phyloP scores from a whole-genome alignment of 176 grass and related monocot species.

The Bothriochloa decipiens region DNA sequence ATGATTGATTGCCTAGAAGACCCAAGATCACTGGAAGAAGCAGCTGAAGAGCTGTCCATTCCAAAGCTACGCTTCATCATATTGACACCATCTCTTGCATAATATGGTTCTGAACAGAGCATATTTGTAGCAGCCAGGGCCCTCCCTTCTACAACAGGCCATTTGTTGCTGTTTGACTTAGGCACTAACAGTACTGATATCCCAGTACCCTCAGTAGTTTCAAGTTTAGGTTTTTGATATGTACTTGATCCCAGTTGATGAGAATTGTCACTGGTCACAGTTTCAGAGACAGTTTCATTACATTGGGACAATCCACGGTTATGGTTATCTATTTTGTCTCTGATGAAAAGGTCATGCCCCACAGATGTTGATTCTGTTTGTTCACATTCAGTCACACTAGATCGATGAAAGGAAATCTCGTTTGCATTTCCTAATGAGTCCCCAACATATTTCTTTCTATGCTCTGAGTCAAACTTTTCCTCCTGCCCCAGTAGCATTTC shows the following conservation, averaged over 20 bases:
- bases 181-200: slow-evolving; percentile 78
- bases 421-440: slow-evolving; percentile 30
- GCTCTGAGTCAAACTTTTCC: slow-evolving; percentile 19
- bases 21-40: slow-evolving; percentile 84
- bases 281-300: slow-evolving; percentile 39
- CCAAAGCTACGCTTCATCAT: slow-evolving; percentile 74
- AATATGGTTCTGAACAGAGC: slow-evolving; percentile 74
- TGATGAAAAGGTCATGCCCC: background rate
- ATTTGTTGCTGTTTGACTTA: slow-evolving; percentile 68
- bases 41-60: slow-evolving; percentile 67
- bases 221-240: slow-evolving; percentile 39
- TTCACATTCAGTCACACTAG: slow-evolving; percentile 31
- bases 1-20: slow-evolving; percentile 63
- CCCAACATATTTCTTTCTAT: slow-evolving; percentile 25
- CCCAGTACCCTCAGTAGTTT: slow-evolving; percentile 58
- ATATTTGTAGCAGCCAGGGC: slow-evolving; percentile 54
- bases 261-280: slow-evolving; percentile 38
- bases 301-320: slow-evolving; percentile 28
- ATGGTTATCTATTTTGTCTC: slow-evolving; percentile 38
- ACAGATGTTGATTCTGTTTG: slow-evolving; percentile 34
- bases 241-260: slow-evolving; percentile 45
- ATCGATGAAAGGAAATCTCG: slow-evolving; percentile 15
- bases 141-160: slow-evolving; percentile 62
- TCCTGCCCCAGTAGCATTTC: slow-evolving; percentile 47
- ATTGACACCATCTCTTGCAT: slow-evolving; percentile 64